Base-by-base conservation (phyloP, 2,329 filamentous ascomycete species). In the Paecilomyces formosus region DNA sequence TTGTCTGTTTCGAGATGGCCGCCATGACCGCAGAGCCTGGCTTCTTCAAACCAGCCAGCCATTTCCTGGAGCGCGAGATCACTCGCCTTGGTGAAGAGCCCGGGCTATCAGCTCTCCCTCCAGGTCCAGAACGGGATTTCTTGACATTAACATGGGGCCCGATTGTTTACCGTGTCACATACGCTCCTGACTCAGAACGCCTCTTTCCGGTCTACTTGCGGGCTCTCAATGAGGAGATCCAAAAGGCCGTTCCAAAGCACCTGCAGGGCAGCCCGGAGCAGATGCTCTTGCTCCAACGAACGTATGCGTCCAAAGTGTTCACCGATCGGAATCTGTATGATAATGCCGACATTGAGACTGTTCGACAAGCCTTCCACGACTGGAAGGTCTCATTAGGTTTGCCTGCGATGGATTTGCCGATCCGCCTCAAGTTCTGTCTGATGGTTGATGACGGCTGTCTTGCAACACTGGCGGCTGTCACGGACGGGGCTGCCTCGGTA, bases 161-260 rank as follows among this genome's bases (percentile, higher is more conserved):
- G 7, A 54, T 70, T 15, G 55, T 70, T 28, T 71, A 67, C 53
- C 63, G 65, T 49, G 69, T 68, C 1, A 64, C 61, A n/a, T 70
- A 70, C 54, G 62, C 62, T 0, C 59, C 68, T 3, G 65, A 66
- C 22, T 65, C 64, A 3, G 57, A 68, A 54, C 62, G 61, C 8
- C 70, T 90, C 84, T 8, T 86, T 80, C 72, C 81, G 85, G 2
- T 81, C 64, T 60, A 68, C 74, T 5, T 74, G 66, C 31, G 81
- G 75, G 35, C 82, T 79, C 59, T 82, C 78, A 21, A 90, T 74
- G 12, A 89, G 81, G 57, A 89, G 80, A 70, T 89, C 12, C 58
- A 58, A 31, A 56, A 57, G 18, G 60, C 65, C 15, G 57, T 70
- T 8, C 54, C 59, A 12, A 62, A 59, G 26, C 58, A 54, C 5